A percentile compares a stretch with the other conserved stretches of the same genome.
phyloP scores from a whole-genome alignment of 768 basidiomycete species.

The Calvatia gigantea region DNA sequence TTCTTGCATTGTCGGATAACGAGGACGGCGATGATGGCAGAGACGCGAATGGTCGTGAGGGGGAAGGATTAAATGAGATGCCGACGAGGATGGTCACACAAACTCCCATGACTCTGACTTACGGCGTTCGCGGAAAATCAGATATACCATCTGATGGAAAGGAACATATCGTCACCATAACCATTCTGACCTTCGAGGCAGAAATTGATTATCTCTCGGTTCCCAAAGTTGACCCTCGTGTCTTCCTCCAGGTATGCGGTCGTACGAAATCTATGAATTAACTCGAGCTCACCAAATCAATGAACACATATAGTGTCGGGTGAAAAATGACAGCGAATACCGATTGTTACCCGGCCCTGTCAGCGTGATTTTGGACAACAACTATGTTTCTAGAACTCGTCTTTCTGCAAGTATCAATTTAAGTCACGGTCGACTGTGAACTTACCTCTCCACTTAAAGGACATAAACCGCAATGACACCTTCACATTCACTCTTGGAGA shows the following conservation, averaged over 20 bases:
- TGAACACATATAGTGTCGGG: constrained; percentile 31
- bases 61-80: not conserved
- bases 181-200: constrained; percentile 43
- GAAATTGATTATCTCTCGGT: constrained; percentile 44
- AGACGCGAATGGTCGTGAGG: not conserved
- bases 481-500: constrained; percentile 55
- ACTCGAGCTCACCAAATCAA: not conserved
- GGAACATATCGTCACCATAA: constrained; percentile 52
- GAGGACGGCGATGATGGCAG: not conserved
- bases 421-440: not conserved
- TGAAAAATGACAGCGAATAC: constrained; percentile 58
- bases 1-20: not conserved
- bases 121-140: constrained; percentile 45
- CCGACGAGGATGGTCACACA: constrained; percentile 33
- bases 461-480: constrained; percentile 44
- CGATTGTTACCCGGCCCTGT: constrained; percentile 51
- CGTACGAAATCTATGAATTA: not conserved
- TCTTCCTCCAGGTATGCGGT: constrained; percentile 43
- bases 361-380: constrained; percentile 54
- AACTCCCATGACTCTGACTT: constrained; percentile 50
- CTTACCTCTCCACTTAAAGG: constrained; percentile 23
- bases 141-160: constrained; percentile 53
- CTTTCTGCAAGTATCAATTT: constrained; percentile 31
- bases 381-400: constrained; percentile 49
- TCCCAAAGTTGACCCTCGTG: constrained; percentile 45